Evolutionary conservation across 352 stramenopile species (phyloP), one percentile per base, ranked within the genome.

Genomic region (Aphanomyces stellatus): DNA sequence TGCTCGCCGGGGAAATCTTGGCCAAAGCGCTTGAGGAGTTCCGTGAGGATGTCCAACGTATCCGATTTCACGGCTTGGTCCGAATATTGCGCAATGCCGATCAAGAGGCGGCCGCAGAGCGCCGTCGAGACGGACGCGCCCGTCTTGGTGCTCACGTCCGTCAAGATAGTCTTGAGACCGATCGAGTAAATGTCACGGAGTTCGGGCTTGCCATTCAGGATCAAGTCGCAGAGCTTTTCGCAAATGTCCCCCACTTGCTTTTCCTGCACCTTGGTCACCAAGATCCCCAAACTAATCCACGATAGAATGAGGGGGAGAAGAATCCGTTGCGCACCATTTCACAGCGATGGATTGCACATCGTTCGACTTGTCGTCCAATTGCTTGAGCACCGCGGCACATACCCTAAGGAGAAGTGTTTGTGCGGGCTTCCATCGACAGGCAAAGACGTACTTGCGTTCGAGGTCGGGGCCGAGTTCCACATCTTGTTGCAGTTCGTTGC

Each of bases 161-260:
- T 79, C 19, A 98, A 83, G 74, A 98, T 90, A 8, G 96, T 99
- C 78, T 99, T 98, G 8, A 99, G 79, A 22, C 97, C 96, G 76
- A 99, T 99, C 8, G 95, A 92, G 75, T 99, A 99, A 31, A 99
- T 98, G 78, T 99, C 97, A 33, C 96, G 84, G 19, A 99, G 81
- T 76, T 99, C 97, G 19, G 82, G 78, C 74, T 99, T 99, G 35
- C 88, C 88, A 67, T 98, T 93, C 42, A 99, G 78, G 46, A 99
- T 97, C 51, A 99, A 85, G 63, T 96, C 92, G 53, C 90, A 96
- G 15, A 99, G 85, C 69, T 98, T 98, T 69, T 97, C 87, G 64
- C 91, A 98, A 77, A 99, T 99, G 70, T 99, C 96, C 17, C 91
- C 83, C 15, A 99, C 95, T 74, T 98, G 88, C 25, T 73, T 69